phyloP scores from a whole-genome alignment of 148 eudicot species.

The Salicornia ramosissima region DNA sequence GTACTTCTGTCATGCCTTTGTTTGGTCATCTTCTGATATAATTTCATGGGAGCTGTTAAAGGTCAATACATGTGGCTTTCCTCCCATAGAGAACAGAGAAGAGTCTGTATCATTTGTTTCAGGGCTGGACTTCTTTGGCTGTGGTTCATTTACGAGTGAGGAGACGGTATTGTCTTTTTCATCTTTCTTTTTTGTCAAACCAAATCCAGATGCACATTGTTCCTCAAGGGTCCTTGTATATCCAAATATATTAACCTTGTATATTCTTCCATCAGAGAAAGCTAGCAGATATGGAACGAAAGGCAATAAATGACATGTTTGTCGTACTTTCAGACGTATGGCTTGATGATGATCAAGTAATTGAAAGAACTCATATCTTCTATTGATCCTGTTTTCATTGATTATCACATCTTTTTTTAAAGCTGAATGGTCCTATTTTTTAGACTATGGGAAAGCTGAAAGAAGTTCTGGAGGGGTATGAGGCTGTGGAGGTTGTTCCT shows the following conservation, averaged over 20 bases:
- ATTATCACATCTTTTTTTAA: conserved; percentile 15
- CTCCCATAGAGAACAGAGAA: conserved; percentile 87
- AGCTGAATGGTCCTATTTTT: conserved; percentile 23
- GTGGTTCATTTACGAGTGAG: conserved; percentile 64
- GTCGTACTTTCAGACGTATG: conserved; percentile 82
- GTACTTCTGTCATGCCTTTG: not conserved
- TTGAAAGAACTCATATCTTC: conserved; percentile 9
- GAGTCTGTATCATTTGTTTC: conserved; percentile 56
- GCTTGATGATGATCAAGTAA: conserved; percentile 80
- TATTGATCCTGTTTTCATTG: not conserved
- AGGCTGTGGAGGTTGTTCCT: conserved; percentile 81
- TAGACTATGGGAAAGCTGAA: conserved; percentile 84
- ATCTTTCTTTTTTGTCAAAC: not conserved
- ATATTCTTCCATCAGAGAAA: conserved; percentile 42
- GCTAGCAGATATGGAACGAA: conserved; percentile 69
- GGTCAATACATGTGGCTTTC: conserved; percentile 98
- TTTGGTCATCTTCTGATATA: conserved; percentile 4
- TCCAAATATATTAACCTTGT: conserved; percentile 25
- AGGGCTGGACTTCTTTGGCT: conserved; percentile 85
- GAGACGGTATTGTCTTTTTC: conserved; percentile 58
- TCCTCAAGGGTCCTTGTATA: not conserved
- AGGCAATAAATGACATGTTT: conserved; percentile 92
- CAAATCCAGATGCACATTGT: not conserved
- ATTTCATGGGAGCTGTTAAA: conserved; percentile 29
- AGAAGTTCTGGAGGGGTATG: conserved; percentile 71